Evolutionary conservation across 768 basidiomycete species (phyloP).

Genomic region (Hirschioporus abietinus): DNA sequence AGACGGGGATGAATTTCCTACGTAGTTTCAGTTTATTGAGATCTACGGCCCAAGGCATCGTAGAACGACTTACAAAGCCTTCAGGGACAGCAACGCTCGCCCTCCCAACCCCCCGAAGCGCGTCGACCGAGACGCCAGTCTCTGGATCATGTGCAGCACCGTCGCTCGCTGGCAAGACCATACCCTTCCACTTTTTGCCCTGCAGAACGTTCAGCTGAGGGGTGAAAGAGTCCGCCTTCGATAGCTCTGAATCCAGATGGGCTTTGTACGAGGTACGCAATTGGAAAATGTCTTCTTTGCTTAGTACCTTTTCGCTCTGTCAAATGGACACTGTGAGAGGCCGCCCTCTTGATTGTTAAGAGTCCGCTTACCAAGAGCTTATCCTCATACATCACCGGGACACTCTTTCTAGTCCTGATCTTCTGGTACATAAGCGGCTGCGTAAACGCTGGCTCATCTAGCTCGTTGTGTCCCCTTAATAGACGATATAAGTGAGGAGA

Average conservation of each 20-base stretch:
- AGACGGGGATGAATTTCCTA: conserved; percentile 79
- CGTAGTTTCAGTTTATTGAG: conserved; percentile 2
- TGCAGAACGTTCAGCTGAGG: conserved; percentile 54
- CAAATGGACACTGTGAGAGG: not conserved
- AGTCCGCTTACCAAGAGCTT: conserved; percentile 56
- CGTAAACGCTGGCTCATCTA: conserved; percentile 83
- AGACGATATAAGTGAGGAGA: not conserved
- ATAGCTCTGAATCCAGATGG: conserved; percentile 58
- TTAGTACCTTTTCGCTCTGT: conserved; percentile 49
- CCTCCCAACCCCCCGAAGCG: conserved; percentile 54
- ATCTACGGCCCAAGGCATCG: not conserved
- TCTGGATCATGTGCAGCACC: conserved; percentile 50
- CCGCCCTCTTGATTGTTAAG: not conserved
- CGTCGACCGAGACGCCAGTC: conserved; percentile 57
- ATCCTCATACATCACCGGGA: conserved; percentile 78
- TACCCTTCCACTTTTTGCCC: conserved; percentile 54
- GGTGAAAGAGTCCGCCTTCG: conserved; percentile 38
- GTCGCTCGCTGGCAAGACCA: conserved; percentile 56
- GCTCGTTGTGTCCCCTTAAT: conserved; percentile 78
- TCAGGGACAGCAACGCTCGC: conserved; percentile 60
- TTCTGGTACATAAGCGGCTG: conserved; percentile 89
- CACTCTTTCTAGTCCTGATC: conserved; percentile 70
- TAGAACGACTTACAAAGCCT: conserved; percentile 51
- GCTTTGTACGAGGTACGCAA: conserved; percentile 56
- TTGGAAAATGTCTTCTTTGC: conserved; percentile 38